Evolutionary conservation across 2,329 filamentous ascomycete species (phyloP).

Genomic region (Lachnellula subtilissima): DNA sequence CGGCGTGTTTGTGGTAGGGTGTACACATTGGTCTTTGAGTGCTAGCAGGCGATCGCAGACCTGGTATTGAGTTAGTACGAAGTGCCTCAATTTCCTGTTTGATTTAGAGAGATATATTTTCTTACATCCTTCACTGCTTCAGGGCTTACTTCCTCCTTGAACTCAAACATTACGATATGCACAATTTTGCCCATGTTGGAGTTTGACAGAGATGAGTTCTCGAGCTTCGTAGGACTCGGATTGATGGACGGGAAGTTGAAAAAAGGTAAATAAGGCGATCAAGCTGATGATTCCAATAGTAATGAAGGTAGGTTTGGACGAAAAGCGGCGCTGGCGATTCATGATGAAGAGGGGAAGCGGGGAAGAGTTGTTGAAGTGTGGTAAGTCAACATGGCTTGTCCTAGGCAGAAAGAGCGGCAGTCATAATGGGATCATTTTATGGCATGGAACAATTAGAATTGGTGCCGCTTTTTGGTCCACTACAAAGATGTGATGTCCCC

Average conservation of each 20-base stretch:
- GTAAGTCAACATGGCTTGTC: too few relatives aligned
- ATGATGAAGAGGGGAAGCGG: not conserved
- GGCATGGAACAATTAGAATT: too few relatives aligned
- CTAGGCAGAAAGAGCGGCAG: not conserved
- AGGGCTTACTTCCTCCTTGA: conserved; percentile 46
- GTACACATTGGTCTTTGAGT: conserved; percentile 53
- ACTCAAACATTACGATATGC: conserved; percentile 63
- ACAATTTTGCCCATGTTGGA: conserved; percentile 50
- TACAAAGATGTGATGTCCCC: too few relatives aligned
- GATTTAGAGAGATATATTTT: conserved; percentile 6
- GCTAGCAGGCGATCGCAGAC: conserved; percentile 50
- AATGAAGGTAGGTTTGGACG: not conserved
- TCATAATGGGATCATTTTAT: too few relatives aligned
- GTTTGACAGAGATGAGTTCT: not conserved
- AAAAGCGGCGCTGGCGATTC: not conserved
- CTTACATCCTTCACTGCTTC: conserved; percentile 51
- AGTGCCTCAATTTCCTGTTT: too few relatives aligned
- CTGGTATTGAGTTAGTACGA: conserved; percentile 32
- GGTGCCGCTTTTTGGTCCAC: too few relatives aligned
- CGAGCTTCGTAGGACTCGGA: not conserved
- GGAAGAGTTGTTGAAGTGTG: too few relatives aligned
- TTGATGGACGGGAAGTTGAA: not conserved
- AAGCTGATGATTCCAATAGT: not conserved
- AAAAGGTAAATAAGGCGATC: not conserved
- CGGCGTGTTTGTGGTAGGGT: conserved; percentile 50